Evolutionary conservation across 164 flowering plant species (phyloP), one percentile per base, ranked within the genome.

Genomic region (Macadamia integrifolia): DNA sequence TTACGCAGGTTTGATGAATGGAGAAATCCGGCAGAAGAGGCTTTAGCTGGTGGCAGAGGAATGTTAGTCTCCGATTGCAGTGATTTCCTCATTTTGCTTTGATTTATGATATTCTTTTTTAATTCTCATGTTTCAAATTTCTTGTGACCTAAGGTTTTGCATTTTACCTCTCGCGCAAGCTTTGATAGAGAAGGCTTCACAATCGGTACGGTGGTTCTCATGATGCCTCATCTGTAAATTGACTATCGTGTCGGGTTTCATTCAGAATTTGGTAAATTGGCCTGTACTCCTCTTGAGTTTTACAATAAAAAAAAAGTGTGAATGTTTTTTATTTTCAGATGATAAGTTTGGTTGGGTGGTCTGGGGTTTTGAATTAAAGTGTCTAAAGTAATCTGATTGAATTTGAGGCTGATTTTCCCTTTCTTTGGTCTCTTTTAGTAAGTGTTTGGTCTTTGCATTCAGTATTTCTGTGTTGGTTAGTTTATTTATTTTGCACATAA

Each of bases 21-120:
- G 87, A 86, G 71, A 75, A 80, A 80, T 60, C 90, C 90, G 60
- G 76, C 84, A 1, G 79, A 81, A 69, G 90, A 81, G 75, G 90
- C 90, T 64, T 75, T 86, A 15, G 66, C 86, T 8, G 86, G 86
- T 43, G 87, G 86, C 69, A 79, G 87, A 42, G 87, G 87, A 80
- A 84, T 86, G 90, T 86, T 70, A 62, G 72, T 28, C 42, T 43
- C 50, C 53, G 42, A 13, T 13, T 58, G 61, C 53, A 14, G 29
- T 64, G 66, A 43, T 48, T 59, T 43, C 43, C 42, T 31, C n/a
- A 55, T 58, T 60, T 70, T 61, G 58, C 57, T 12, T 2, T 29
- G 49, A 42, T 66, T 67, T 49, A 4, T 35, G 17, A 28, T 52
- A n/a, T 60, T 1, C 10, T 35, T 13, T 18, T 14, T 57, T 15